Percentiles rank a stretch among this genome's conserved stretches.
Conservation (phyloP, 2,329 filamentous ascomycete species). For the Bipolaris cookei region DNA sequence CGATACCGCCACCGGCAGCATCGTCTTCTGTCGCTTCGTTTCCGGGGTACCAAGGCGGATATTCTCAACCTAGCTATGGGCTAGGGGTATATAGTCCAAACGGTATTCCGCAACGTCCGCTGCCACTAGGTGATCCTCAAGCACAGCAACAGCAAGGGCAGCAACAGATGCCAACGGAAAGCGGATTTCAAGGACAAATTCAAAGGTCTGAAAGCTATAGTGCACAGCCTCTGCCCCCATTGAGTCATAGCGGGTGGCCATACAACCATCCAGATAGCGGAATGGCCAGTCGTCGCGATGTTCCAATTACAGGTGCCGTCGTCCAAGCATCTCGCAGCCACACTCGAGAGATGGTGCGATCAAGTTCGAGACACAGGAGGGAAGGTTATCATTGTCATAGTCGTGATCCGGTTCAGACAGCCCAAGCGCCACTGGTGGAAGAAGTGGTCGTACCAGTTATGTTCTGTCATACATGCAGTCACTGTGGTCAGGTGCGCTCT, state of each 20-base stretch:
- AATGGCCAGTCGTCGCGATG: slow-evolving; percentile 7
- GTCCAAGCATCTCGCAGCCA: slow-evolving; percentile 16
- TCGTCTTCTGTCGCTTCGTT: slow-evolving; percentile 29
- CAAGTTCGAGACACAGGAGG: slow-evolving; percentile 20
- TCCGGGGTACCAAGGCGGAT: slow-evolving; percentile 21
- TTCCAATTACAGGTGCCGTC: slow-evolving; percentile 18
- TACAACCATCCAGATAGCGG: slow-evolving; percentile 21
- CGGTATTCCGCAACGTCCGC: slow-evolving; percentile 26
- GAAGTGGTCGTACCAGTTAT: slow-evolving; percentile 31
- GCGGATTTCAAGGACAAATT: slow-evolving; percentile 18
- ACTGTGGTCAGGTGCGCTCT: slow-evolving; percentile 45
- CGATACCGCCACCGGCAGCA: slow-evolving; percentile 36
- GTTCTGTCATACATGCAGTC: slow-evolving; percentile 45
- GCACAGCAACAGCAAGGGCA: slow-evolving; percentile 13
- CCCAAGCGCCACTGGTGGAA: slow-evolving; percentile 18
- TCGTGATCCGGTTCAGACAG: slow-evolving; percentile 15
- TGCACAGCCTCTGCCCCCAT: slow-evolving; percentile 18
- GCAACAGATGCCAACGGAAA: slow-evolving; percentile 16
- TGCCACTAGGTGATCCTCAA: slow-evolving; percentile 25
- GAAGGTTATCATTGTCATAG: slow-evolving; percentile 28
- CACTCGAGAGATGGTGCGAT: slow-evolving; percentile 18
- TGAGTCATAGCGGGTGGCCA: slow-evolving; percentile 27
- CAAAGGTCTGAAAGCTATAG: slow-evolving; percentile 17
- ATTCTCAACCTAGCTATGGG: slow-evolving; percentile 17
- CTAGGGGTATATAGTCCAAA: slow-evolving; percentile 15